These are phyloP conservation scores for Erysiphe pulchra DNA, from an alignment of 2,329 filamentous ascomycete species.

Conservation along the genomic window DNA sequence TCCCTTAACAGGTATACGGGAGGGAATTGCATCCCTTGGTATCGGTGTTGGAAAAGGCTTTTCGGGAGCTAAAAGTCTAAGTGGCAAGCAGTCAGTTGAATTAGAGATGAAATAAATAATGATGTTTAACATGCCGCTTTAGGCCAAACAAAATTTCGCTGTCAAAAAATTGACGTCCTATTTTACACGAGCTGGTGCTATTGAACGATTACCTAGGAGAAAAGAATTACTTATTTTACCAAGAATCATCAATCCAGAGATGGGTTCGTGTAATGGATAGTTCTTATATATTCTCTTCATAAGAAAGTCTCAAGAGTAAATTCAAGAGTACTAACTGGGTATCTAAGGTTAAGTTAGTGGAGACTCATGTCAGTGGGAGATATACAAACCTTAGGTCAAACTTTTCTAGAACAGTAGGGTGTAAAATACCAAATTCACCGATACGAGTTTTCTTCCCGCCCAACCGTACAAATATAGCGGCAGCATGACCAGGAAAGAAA, in stretches of 20 bases:
- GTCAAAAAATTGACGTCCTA: neutral
- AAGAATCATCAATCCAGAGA: no score
- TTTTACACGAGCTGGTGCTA: neutral
- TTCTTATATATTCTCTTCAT: slow-evolving; percentile 17
- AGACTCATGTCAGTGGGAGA: neutral
- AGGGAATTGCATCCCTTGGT: slow-evolving; percentile 19
- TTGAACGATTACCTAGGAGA: no score
- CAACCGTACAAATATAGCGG: slow-evolving; percentile 55
- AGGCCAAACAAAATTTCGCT: neutral
- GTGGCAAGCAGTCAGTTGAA: slow-evolving; percentile 16
- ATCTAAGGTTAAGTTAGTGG: slow-evolving; percentile 21
- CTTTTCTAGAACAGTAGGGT: slow-evolving; percentile 78
- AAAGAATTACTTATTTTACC: no score
- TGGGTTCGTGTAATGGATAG: no score
- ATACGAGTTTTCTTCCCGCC: slow-evolving; percentile 50
- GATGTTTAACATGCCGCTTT: neutral
- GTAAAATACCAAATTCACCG: slow-evolving; percentile 79
- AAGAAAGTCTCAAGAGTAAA: slow-evolving; percentile 87
- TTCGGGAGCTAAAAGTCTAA: slow-evolving; percentile 8
- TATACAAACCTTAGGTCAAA: slow-evolving; percentile 53
- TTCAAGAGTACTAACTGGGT: slow-evolving; percentile 82
- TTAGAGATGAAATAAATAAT: slow-evolving; percentile 21
- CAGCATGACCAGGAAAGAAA: slow-evolving; percentile 77
- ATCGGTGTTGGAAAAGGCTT: slow-evolving; percentile 14
- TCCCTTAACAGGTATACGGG: slow-evolving; percentile 18